Conservation (phyloP, 192 early-diverging fungal species). For the Backusella circina region DNA sequence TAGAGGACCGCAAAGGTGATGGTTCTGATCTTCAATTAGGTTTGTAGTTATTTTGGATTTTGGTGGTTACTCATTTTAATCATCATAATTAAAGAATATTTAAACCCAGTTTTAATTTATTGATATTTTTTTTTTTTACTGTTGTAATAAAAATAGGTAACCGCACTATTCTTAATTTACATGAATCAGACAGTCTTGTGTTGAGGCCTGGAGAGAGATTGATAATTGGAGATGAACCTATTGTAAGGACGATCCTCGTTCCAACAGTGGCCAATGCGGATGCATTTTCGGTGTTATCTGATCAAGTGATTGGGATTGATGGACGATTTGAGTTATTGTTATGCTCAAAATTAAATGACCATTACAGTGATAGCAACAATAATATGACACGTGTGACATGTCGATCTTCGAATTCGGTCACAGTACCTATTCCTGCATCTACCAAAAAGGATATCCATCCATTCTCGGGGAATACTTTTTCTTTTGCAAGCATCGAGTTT, state of each 20-base stretch:
- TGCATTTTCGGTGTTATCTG: conserved; percentile 36
- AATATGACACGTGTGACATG: conserved; percentile 25
- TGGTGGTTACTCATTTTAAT: not conserved
- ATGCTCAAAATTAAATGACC: conserved; percentile 40
- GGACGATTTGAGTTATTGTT: conserved; percentile 35
- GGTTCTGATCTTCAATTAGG: conserved; percentile 19
- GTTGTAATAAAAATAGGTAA: conserved; percentile 11
- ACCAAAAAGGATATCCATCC: conserved; percentile 12
- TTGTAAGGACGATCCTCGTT: conserved; percentile 31
- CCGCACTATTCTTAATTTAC: conserved; percentile 16
- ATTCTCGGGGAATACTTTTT: conserved; percentile 33
- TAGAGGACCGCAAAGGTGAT: conserved; percentile 35
- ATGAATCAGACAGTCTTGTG: conserved; percentile 22
- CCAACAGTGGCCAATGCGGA: conserved; percentile 24
- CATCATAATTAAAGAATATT: not conserved
- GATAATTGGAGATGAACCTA: conserved; percentile 13
- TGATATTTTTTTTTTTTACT: not conserved
- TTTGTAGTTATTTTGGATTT: not conserved
- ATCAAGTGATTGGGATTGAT: conserved; percentile 27
- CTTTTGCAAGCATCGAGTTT: conserved; percentile 34
- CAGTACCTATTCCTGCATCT: conserved; percentile 33
- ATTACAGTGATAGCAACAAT: not conserved
- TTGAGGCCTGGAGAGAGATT: conserved; percentile 30
- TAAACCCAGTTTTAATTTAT: not conserved
- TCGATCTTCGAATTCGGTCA: conserved; percentile 20